A percentile compares a stretch with the other conserved stretches of the same genome.
Evolutionary conservation across 1,139 yeast genomes (phyloP).

Genomic region (Geotrichum australiense): DNA sequence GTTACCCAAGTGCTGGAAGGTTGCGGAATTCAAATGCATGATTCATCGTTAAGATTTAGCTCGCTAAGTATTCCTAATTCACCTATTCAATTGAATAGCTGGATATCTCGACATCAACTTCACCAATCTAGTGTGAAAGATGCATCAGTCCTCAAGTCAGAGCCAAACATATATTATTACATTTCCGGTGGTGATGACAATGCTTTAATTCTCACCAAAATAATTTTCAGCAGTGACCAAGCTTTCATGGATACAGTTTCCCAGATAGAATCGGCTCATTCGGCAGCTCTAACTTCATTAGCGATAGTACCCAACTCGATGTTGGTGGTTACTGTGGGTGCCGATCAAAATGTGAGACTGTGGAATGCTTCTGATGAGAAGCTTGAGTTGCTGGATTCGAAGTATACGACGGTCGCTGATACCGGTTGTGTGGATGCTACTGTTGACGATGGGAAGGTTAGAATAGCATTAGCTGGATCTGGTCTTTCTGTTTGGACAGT

Average conservation of each 20-base stretch:
- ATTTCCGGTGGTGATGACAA: conserved; percentile 93
- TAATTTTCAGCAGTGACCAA: conserved; percentile 28
- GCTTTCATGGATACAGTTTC: conserved; percentile 34
- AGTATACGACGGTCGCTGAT: conserved; percentile 81
- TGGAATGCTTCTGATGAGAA: conserved; percentile 44
- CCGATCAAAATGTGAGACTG: conserved; percentile 66
- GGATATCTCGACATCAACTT: conserved; percentile 27
- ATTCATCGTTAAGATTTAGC: too few species aligned
- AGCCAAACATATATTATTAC: conserved; percentile 29
- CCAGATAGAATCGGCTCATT: conserved; percentile 56
- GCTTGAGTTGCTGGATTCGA: conserved; percentile 39
- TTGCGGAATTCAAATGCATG: too few species aligned
- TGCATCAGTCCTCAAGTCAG: conserved; percentile 24
- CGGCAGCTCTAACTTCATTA: conserved; percentile 77
- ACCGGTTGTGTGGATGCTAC: conserved; percentile 55
- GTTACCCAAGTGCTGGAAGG: conserved; percentile 31
- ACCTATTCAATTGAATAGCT: too few species aligned
- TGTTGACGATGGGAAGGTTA: conserved; percentile 4
- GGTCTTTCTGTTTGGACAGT: conserved; percentile 27
- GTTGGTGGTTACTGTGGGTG: conserved; percentile 48
- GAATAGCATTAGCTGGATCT: conserved; percentile 28
- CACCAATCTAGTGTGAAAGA: conserved; percentile 85
- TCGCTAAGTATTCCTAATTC: too few species aligned
- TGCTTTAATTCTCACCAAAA: conserved; percentile 48
- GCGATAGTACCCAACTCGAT: conserved; percentile 29